Evolutionary conservation across 495 filamentous ascomycete genomes (phyloP), one percentile per base, ranked within the genome.

Genomic region (Collariella sp.): DNA sequence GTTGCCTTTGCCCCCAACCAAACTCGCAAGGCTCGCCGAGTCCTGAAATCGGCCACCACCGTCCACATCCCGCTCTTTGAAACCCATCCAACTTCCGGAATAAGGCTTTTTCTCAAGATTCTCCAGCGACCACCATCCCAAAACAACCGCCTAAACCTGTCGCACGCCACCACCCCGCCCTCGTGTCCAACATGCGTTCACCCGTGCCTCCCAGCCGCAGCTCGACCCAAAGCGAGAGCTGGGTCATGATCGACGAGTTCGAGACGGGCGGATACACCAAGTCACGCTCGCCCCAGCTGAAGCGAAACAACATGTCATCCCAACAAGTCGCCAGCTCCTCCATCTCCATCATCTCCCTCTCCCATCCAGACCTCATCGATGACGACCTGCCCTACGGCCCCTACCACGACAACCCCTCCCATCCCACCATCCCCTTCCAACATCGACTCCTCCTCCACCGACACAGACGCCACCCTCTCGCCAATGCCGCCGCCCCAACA

Each of bases 231-330:
- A 15, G 44, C 44, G 35, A 55, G 10, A 31, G 19, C 34, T 58
- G 47, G 52, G 43, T 53, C 5, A 1, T 40, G 41, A 20, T 36
- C 45, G 29, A 23, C 6, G 16, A 47, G 9, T 40, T 51, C 35
- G 23, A 20, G 31, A 56, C 40, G 18, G 56, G 54, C n/a, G 26
- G 34, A 1, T 53, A 61, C 45, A 64, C 67, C n/a, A 18, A 46
- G 16, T 13, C 29, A 10, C 62, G 68, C 31, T 46, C 56, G 13
- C 68, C 65, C 2, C 56, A 65, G 46, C 55, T 54, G 52, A 72
- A 69, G 33, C 31, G 36, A 20, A 60, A 68, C 34, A 66, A 70
- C 36, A 58, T 63, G 52, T 52, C 61, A 10, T 69, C 62, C 4
- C 46, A 31, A 12, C 62, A 66, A 19, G 42, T 54, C 3, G 59